phyloP scores from a whole-genome alignment of 768 basidiomycete genomes.

The Tephrocybe sp. region DNA sequence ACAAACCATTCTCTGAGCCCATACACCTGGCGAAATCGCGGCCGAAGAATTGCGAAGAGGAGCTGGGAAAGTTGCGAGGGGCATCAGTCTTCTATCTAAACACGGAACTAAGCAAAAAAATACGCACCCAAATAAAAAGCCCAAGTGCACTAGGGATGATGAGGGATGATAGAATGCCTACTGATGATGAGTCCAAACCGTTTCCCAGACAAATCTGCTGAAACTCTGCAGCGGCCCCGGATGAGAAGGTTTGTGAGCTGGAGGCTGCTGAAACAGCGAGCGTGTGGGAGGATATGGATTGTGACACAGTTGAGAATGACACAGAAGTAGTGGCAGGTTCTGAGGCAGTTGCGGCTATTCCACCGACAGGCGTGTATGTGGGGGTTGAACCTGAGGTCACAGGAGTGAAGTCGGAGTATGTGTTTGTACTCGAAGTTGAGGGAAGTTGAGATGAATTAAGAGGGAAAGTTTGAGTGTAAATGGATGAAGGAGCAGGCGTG shows the following conservation, averaged over 20 bases:
- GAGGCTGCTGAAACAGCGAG: constrained; percentile 22
- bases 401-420: constrained; percentile 34
- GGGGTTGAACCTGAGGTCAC: constrained; percentile 39
- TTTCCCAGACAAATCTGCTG: constrained; percentile 59
- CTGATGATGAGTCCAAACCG: constrained; percentile 61
- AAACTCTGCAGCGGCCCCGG: constrained; percentile 21
- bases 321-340: constrained; percentile 19
- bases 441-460: neutral
- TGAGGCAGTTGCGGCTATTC: constrained; percentile 28
- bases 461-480: constrained; percentile 5
- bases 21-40: constrained; percentile 72
- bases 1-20: constrained; percentile 78
- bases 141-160: constrained; percentile 61
- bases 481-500: constrained; percentile 11
- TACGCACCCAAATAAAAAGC: constrained; percentile 67
- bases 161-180: constrained; percentile 60
- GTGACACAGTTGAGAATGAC: constrained; percentile 16
- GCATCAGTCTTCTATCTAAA: constrained; percentile 14
- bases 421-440: constrained; percentile 20
- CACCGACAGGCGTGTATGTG: constrained; percentile 41
- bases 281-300: constrained; percentile 15
- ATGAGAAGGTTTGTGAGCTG: constrained; percentile 25
- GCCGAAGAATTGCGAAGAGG: constrained; percentile 66
- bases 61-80: constrained; percentile 37
- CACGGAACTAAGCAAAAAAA: neutral